These are phyloP conservation scores for Bonia amplexicaulis DNA, from an alignment of 176 grass and related monocot genomes.

Conservation along the genomic window DNA sequence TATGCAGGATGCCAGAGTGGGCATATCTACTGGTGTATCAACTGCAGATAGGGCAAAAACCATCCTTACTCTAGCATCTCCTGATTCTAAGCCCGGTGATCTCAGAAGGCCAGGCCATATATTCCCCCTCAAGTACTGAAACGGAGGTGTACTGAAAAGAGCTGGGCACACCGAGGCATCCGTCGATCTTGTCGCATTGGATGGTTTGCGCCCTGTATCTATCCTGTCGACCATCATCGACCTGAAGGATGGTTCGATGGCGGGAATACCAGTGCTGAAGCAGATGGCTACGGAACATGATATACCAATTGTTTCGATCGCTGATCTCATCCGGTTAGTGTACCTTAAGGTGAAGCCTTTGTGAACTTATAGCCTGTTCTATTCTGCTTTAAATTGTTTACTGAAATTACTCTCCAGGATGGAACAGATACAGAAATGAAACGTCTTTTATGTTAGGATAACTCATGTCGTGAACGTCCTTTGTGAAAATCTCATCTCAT, in stretches of 20 bases:
- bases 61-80: slow-evolving; percentile 63
- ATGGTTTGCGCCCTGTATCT: slow-evolving; percentile 59
- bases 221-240: slow-evolving; percentile 76
- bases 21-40: slow-evolving; percentile 63
- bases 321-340: slow-evolving; percentile 94
- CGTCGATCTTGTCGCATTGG: slow-evolving; percentile 60
- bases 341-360: slow-evolving; percentile 52
- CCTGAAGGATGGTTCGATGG: slow-evolving; percentile 69
- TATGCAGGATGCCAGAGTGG: slow-evolving; percentile 70
- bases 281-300: slow-evolving; percentile 62
- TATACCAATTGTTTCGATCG: slow-evolving; percentile 70
- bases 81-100: slow-evolving; percentile 79
- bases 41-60: slow-evolving; percentile 82
- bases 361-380: slow-evolving; percentile 26
- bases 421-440: not conserved
- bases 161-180: slow-evolving; percentile 81
- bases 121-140: slow-evolving; percentile 80
- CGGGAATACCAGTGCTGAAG: slow-evolving; percentile 43
- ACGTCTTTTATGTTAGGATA: not conserved
- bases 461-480: not conserved
- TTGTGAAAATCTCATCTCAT: not conserved
- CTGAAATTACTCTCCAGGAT: not conserved
- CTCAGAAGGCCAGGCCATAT: slow-evolving; percentile 79
- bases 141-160: slow-evolving; percentile 81
- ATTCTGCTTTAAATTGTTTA: not conserved